phyloP scores from a whole-genome alignment of 106 monocot species.

The Phalaenopsis equestris region DNA sequence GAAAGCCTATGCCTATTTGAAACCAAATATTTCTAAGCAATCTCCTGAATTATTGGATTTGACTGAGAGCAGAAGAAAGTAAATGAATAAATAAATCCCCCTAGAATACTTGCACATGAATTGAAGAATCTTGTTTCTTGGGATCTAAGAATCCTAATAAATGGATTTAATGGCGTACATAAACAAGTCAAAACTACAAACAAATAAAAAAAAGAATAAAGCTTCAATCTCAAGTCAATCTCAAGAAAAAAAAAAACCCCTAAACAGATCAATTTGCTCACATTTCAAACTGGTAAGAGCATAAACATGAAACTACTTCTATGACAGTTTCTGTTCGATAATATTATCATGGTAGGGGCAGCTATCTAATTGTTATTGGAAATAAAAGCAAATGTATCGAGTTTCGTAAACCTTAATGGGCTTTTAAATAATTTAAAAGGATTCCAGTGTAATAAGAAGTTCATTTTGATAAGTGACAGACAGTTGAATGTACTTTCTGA shows the following conservation, averaged over 20 bases:
- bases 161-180: too few species aligned
- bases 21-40: neutral
- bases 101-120: neutral
- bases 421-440: neutral
- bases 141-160: neutral
- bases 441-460: neutral
- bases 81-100: neutral
- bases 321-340: neutral
- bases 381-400: neutral
- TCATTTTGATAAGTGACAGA: neutral
- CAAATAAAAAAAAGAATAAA: neutral
- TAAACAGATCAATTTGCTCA: too few species aligned
- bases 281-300: neutral
- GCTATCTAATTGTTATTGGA: neutral
- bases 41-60: conserved; percentile 1
- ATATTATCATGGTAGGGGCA: too few species aligned
- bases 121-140: neutral
- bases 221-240: too few species aligned
- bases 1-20: neutral
- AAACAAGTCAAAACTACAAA: neutral
- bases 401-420: neutral
- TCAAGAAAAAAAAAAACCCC: too few species aligned
- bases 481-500: too few species aligned
- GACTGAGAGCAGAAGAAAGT: neutral
- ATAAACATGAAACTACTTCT: too few species aligned